Conservation (phyloP, 306 rosid species). For the Lathyrus aphaca region DNA sequence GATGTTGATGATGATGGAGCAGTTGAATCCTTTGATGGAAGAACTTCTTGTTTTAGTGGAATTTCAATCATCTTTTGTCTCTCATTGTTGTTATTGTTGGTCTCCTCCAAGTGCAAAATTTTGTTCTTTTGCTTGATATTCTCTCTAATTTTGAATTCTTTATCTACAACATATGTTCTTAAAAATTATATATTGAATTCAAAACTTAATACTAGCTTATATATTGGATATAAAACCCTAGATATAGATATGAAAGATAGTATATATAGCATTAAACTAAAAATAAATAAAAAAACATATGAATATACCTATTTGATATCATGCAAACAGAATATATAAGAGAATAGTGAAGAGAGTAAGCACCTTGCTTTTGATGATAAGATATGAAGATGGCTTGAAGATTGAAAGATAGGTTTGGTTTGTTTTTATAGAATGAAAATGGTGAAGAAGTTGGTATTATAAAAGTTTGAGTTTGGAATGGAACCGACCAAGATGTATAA, state of each 20-base stretch:
- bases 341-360: conserved; percentile 22
- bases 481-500: conserved; percentile 87
- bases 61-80: conserved; percentile 57
- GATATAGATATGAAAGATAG: conserved; percentile 19
- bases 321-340: conserved; percentile 32
- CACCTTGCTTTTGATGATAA: conserved; percentile 30
- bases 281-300: not conserved
- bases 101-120: not conserved
- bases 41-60: conserved; percentile 50
- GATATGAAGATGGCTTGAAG: not conserved
- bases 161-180: not conserved
- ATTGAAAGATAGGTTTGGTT: conserved; percentile 15
- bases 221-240: conserved; percentile 42
- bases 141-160: conserved; percentile 4
- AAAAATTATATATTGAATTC: not conserved
- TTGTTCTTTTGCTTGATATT: not conserved
- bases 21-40: conserved; percentile 51
- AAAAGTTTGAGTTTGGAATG: conserved; percentile 54
- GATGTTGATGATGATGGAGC: conserved; percentile 33
- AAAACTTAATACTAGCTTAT: not conserved
- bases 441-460: conserved; percentile 45
- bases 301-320: conserved; percentile 16
- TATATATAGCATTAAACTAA: not conserved
- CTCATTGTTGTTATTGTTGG: conserved; percentile 43
- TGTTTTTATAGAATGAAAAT: conserved; percentile 42